A percentile compares a stretch with the other conserved stretches of the same genome.
phyloP scores from a whole-genome alignment of 305 asterid genomes.

The Fraxinus velutina region DNA sequence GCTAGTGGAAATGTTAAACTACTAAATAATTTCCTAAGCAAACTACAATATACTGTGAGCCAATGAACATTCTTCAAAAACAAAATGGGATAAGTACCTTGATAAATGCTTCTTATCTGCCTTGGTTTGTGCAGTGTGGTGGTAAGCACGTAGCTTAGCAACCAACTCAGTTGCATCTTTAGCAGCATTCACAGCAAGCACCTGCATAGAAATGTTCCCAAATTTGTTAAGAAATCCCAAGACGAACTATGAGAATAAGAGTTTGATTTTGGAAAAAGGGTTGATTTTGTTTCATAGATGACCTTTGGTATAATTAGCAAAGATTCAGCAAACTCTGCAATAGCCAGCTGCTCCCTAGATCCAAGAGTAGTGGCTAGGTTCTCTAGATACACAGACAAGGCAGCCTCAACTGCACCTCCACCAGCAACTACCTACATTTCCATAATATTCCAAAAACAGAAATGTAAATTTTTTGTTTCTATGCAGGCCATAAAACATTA shows the following conservation, averaged over 20 bases:
- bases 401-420: constrained; percentile 98
- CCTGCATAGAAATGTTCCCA: constrained; percentile 40
- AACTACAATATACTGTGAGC: background rate
- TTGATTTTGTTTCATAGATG: constrained; percentile 5
- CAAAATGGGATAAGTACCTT: constrained; percentile 39
- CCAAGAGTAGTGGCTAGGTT: constrained; percentile 93
- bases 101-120: constrained; percentile 89
- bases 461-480: background rate
- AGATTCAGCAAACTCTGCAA: constrained; percentile 92
- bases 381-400: constrained; percentile 90
- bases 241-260: background rate
- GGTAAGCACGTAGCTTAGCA: constrained; percentile 80
- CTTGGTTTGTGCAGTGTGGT: constrained; percentile 86
- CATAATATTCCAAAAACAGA: constrained; percentile 11
- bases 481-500: background rate
- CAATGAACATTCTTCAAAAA: background rate
- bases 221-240: background rate
- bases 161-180: constrained; percentile 95
- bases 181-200: constrained; percentile 97
- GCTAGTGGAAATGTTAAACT: background rate
- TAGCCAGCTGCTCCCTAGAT: constrained; percentile 92
- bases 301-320: constrained; percentile 85
- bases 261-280: background rate
- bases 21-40: background rate
- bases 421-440: constrained; percentile 81